Evolutionary conservation across 75 land plant genomes (phyloP), one percentile per base, ranked within the genome.

Genomic region (Chamaecyparis obtusa): DNA sequence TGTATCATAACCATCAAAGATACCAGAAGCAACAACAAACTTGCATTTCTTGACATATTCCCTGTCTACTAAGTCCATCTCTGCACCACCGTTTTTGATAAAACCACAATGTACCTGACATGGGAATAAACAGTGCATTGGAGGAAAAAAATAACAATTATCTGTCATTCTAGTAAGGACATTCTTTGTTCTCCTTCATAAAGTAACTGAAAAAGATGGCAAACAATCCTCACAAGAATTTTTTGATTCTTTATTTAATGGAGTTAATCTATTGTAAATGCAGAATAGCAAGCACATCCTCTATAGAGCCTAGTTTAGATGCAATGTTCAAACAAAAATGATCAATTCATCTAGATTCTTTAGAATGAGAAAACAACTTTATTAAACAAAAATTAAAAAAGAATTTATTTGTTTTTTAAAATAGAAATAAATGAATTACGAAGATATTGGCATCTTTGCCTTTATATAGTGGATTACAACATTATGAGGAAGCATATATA

Each of bases 51-150:
- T 91, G 35, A 88, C 95, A 92, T 92, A 98, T 81, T 92, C 87
- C 24, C 87, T 86, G 88, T 98, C 99, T 30, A 33, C 60, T 17
- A 87, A 74, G 83, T 86, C 85, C 92, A 98, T 94, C n/a, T 96
- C 95, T 77, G 91, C 96, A 60, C 99, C 99, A 57, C 92, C 92
- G 77, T 92, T 89, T 71, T 75, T 69, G 43, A 92, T 91, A 88
- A 96, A 98, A 2, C 99, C 99, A 91, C 99, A 98, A 75, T 96
- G 99, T 60, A 98, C 94, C 99, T 98, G 91, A 72, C 84, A 87
- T 33, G 9, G 27, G n/a, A 75, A 83, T 5, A 82, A 46, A 19
- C 32, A 46, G 79, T 75, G 37, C 14, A 57, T 37, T 11, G 32
- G 36, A 54, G 16, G 43, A 54, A n/a, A 46, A 41, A 4, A 36